Evolutionary conservation across 2,329 filamentous ascomycete genomes (phyloP).

Genomic region (Diaporthe longicolla): DNA sequence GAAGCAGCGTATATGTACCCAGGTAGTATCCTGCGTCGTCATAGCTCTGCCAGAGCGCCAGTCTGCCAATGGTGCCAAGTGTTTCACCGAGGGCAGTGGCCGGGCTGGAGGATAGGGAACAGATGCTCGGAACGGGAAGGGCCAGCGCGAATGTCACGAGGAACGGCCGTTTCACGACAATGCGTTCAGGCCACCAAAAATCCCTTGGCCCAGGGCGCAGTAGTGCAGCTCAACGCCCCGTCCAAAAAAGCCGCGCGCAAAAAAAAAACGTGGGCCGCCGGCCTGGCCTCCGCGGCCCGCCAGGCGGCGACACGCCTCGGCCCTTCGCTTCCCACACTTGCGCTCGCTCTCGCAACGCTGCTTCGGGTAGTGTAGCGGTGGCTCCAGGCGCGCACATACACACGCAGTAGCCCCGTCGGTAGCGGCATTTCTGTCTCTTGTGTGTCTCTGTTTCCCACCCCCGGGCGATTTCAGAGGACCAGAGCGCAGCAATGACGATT

Average conservation of each 20-base stretch:
- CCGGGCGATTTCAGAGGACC: not conserved
- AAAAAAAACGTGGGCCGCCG: slow-evolving; percentile 17
- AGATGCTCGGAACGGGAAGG: not conserved
- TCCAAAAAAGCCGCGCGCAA: slow-evolving; percentile 12
- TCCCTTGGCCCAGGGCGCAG: not conserved
- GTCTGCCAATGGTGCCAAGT: not conserved
- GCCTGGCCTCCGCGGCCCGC: slow-evolving; percentile 24
- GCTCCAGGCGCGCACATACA: too few relatives aligned
- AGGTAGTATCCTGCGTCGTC: slow-evolving; percentile 4
- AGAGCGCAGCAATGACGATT: slow-evolving; percentile 12
- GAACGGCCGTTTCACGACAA: slow-evolving; percentile 17
- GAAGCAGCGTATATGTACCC: not conserved
- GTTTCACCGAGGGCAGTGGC: not conserved
- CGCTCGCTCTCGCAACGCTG: slow-evolving; percentile 16
- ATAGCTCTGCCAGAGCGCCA: not conserved
- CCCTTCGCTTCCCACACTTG: not conserved
- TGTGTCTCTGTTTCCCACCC: too few relatives aligned
- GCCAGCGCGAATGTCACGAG: slow-evolving; percentile 6
- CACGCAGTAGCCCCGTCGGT: not conserved
- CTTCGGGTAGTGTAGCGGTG: not conserved
- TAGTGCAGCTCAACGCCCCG: slow-evolving; percentile 10
- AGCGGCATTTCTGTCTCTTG: not conserved
- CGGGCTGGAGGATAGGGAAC: too few relatives aligned
- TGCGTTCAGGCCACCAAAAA: not conserved
- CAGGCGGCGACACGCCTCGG: slow-evolving; percentile 23